phyloP scores from a whole-genome alignment of 148 eudicot species.

The Dianthus caryophyllus region DNA sequence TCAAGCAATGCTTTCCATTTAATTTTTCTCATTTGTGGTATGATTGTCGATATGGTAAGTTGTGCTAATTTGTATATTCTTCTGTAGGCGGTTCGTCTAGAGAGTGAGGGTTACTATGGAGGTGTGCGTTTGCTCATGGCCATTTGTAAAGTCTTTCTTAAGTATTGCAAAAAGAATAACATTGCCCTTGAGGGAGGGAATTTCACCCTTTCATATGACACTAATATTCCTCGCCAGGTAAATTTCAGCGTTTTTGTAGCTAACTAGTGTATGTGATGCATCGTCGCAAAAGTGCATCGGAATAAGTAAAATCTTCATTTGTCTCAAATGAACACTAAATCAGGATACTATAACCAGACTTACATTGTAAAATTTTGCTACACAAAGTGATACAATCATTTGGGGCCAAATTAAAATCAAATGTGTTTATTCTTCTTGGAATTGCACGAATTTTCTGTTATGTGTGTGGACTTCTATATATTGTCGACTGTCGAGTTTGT shows the following conservation, averaged over 20 bases:
- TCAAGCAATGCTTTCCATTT: too few relatives aligned
- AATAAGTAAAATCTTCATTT: too few relatives aligned
- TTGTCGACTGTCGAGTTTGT: background rate
- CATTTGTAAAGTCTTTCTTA: constrained; percentile 69
- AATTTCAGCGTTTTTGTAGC: background rate
- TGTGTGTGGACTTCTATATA: background rate
- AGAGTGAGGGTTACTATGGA: constrained; percentile 87
- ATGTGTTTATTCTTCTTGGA: background rate
- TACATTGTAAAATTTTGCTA: too few relatives aligned
- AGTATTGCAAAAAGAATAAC: constrained; percentile 58
- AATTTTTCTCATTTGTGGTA: background rate
- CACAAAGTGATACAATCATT: background rate
- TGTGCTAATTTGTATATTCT: constrained; percentile 1
- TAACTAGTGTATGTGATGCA: background rate
- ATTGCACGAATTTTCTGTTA: background rate
- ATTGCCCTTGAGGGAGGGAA: constrained; percentile 57
- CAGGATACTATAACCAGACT: background rate
- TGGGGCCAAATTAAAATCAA: background rate
- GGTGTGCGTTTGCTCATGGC: constrained; percentile 97
- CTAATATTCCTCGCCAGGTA: constrained; percentile 98
- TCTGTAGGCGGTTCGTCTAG: constrained; percentile 63
- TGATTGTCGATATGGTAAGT: background rate
- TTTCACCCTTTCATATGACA: constrained; percentile 81
- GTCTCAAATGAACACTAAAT: background rate
- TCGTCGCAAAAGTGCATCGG: too few relatives aligned